Percentiles rank a stretch among this genome's conserved stretches.
Conservation (phyloP, 176 grass and related monocot genomes). For the Ampelocalamus luodianensis region DNA sequence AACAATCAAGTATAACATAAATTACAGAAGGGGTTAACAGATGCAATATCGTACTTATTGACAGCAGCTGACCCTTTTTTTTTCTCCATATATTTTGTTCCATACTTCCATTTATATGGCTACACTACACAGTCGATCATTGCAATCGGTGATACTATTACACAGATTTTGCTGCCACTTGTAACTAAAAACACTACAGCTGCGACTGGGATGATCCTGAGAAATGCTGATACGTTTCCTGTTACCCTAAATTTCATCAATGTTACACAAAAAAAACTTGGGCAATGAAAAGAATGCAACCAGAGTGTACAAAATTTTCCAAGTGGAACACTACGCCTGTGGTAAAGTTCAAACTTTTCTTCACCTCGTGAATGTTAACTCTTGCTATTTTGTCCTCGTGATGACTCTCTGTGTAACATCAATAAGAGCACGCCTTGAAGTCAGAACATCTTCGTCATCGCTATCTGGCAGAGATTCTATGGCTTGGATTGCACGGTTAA, state of each 20-base stretch:
- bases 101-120: conserved; percentile 34
- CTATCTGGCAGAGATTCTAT: conserved; percentile 80
- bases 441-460: conserved; percentile 77
- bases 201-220: background rate
- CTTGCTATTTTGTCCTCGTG: conserved; percentile 71
- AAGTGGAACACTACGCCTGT: conserved; percentile 30
- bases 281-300: conserved; percentile 56
- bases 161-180: conserved; percentile 31
- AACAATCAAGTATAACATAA: background rate
- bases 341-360: conserved; percentile 29
- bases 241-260: conserved; percentile 24
- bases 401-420: conserved; percentile 77
- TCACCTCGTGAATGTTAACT: background rate
- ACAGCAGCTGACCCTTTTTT: background rate
- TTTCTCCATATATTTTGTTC: background rate
- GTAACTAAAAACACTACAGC: conserved; percentile 33
- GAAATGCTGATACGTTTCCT: background rate
- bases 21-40: background rate
- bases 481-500: conserved; percentile 64
- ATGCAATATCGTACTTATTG: background rate
- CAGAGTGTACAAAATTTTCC: conserved; percentile 47
- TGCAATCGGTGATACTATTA: conserved; percentile 36
- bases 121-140: conserved; percentile 36
- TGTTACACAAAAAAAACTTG: conserved; percentile 38
- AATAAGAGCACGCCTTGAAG: conserved; percentile 73